Evolutionary conservation across 2,329 filamentous ascomycete species (phyloP), one percentile per base, ranked within the genome.

Genomic region (Chaetomium sp.): DNA sequence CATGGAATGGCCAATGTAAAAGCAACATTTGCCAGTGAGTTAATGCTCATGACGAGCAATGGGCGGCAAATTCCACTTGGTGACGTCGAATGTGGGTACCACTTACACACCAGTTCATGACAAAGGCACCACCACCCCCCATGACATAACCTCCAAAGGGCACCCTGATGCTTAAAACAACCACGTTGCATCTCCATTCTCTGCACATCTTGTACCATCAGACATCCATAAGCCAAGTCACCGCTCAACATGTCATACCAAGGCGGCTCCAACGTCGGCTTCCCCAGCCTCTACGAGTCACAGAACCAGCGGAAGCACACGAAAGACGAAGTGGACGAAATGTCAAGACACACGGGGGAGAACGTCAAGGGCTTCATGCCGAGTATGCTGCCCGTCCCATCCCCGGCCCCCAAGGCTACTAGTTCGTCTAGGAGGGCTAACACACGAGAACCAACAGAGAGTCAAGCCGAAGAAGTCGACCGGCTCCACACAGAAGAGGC

Each of bases 331-430:
- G 35, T 70, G 7, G 65, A 68, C 10, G 55, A 71, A 38, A 38
- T 67, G 2, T 57, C 51, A 21, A 45, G 25, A 49, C 63, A 55
- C 21, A 67, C 62, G 21, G 69, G 69, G 9, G 62, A 68, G 64
- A 72, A 72, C 23, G 51, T 71, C 13, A 65, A 61, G 62, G 70
- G 67, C 0, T 71, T 65, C 42, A n/a, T 67, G 54, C 64, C 66
- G 6, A 68, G 70, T 71, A 64, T 19, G 67, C 57, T 19, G 4
- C 23, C 0, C 1, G 13, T 13, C 9, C 3, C 9, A 21, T 3
- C 16, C n/a, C 8, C 7, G 3, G 3, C 19, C 27, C 8, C 12
- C 13, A 21, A 27, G 21, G 3, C 29, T n/a, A n/a, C n/a, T n/a
- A n/a, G n/a, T n/a, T n/a, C 35, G 13, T 49, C 27, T 23, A 50